Base-by-base conservation (phyloP, 1,284 basidiomycete genomes). In the Sporisorium sorghi region DNA sequence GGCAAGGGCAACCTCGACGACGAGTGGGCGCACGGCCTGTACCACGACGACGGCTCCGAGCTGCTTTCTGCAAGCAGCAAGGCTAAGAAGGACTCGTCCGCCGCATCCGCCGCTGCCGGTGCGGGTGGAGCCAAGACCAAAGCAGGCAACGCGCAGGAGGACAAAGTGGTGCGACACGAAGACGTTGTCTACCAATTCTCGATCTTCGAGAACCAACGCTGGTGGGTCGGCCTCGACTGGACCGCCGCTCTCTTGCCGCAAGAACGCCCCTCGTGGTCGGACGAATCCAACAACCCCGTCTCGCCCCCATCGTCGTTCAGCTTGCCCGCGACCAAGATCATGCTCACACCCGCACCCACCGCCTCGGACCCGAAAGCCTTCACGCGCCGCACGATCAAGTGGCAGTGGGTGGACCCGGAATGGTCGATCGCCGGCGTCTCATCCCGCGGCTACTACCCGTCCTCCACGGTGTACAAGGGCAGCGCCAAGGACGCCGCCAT, bases 191-290 rank as follows among this genome's bases (percentile, higher is more conserved):
- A 84, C 48, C 69, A 79, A 48, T 83, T 84, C 32, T 80, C 80
- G 23, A 78, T 97, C 30, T 91, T 93, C 82, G 94, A 97, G 85
- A 97, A 97, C 84, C 94, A 97, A 86, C 89, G 94, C 5, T 97
- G 94, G 95, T 87, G 87, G 87, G 86, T 88, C 82, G 87, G 87
- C 2, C 77, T 88, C 15, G 87, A 97, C 85, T 97, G 93, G 93
- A 96, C 94, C 0, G 91, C 92, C 2, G 93, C 94, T 0, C 88
- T 97, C 7, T 88, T 97, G 5, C 94, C 94, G 0, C 89, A 90
- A 42, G 94, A 97, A 83, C 90, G 94, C 0, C 93, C 94, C 0
- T 91, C 92, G 3, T 97, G 94, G 94, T 85, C 85, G 9, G 86
- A 86, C 66, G 79, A 83, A 19, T 62, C 80, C 9, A 80, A 81